phyloP scores from a whole-genome alignment of 208 protist species.

The Leishmania braziliensis region DNA sequence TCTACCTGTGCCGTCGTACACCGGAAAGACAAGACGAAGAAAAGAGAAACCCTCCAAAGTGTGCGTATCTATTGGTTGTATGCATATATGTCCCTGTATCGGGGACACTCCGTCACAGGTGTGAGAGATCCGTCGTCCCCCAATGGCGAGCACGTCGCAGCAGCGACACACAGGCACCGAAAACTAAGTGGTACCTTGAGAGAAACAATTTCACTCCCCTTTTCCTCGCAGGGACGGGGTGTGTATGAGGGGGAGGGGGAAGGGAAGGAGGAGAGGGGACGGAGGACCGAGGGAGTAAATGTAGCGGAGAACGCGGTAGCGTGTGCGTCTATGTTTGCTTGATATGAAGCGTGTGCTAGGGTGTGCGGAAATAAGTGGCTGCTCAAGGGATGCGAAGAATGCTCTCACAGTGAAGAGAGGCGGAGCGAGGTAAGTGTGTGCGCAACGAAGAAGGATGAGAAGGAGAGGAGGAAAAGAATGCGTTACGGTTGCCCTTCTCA shows the following conservation, averaged over 20 bases:
- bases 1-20: neutral
- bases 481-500: neutral
- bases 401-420: neutral
- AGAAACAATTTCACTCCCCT: neutral
- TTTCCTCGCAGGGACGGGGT: neutral
- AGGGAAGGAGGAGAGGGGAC: neutral
- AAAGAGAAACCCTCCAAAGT: neutral
- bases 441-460: conserved; percentile 1
- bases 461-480: neutral
- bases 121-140: neutral
- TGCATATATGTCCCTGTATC: neutral
- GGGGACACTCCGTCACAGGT: neutral
- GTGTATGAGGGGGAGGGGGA: neutral
- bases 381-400: neutral
- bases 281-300: neutral
- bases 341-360: neutral
- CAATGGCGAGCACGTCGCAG: neutral
- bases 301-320: neutral
- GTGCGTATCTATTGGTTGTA: neutral
- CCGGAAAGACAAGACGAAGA: neutral
- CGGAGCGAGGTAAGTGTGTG: neutral
- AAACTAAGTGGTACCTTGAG: neutral
- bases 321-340: conserved; percentile 1
- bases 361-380: conserved; percentile 2
- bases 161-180: neutral